Base-by-base conservation (phyloP, 805 yeast genomes). In the Candida suzukii region DNA sequence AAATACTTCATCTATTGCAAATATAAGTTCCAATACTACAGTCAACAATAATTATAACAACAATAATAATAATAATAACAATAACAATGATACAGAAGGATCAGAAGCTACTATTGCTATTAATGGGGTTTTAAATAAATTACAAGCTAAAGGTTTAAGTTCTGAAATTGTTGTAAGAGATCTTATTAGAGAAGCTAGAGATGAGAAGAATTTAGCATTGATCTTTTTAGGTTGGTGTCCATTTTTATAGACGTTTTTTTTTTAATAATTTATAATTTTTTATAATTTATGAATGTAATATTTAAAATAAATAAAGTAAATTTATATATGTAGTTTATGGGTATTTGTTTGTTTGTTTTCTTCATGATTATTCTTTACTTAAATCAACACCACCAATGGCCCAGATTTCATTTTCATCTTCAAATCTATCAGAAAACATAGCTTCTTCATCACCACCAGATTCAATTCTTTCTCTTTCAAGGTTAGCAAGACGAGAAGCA, bases 391-490 rank as follows among this genome's bases (percentile, higher is more conserved):
- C 80, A 40, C 95, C 93, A 50, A 86, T 81, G 5, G 91, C 80
- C 96, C 95, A 88, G 22, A 88, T 80, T 60, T 90, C 96, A 38
- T 62, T 66, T 56, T 83, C 93, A 59, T 90, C 96, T 64, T 88
- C 97, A 52, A 74, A 75, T 53, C 86, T 74, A 58, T 90, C 97
- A 47, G 88, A 78, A 57, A 74, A 84, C 74, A 87, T 78, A 0
- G 91, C 74, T 53, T 87, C 95, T 14, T 71, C 84, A 56, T 87
- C 96, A 48, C 96, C 96, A 44, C 96, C 96, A 13, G 88, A 93
- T 18, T 75, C 83, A 24, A 88, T 73, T 69, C 95, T 77, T 53
- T 88, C 97, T 54, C 91, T 74, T 57, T 88, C 96, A 37, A 87
- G 88, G 20, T 68, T 70, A 0, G 96, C 97, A 51, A 91, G 75